Base-by-base conservation (phyloP, 768 basidiomycete species). In the Rhodosporidiobolus odoratus region DNA sequence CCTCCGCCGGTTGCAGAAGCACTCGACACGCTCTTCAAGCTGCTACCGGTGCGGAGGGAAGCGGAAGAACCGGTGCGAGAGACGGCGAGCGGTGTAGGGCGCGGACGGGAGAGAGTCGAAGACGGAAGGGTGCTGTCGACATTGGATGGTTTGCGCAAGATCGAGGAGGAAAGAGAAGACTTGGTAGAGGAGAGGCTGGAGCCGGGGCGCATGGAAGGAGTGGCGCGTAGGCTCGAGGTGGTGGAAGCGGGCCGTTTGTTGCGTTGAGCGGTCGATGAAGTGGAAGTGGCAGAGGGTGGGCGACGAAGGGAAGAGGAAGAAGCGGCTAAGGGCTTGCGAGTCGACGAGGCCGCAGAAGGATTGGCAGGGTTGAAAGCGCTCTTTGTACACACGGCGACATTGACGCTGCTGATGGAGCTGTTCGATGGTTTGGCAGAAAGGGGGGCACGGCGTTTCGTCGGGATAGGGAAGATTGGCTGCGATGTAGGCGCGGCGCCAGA, bases 51-150 rank as follows among this genome's bases (percentile, higher is more conserved):
- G 45, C 56, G 45, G 34, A 65, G 37, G 25, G 64, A 45, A 27
- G 56, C 32, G 43, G 64, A 47, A 19, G 62, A 63, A 32, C 37
- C 21, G 4, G 62, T 50, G 52, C 62, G 62, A 13, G 64, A 65
- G 54, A 65, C 35, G 9, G n/a, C 0, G 56, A 56, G 56, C 1
- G 64, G 64, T 8, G 34, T 8, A 0, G 48, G 54, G 25, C 30
- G 53, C 17, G 54, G 41, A 27, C 56, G 64, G 25, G 54, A 17
- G 27, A 16, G 35, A 19, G 19, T 23, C 16, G 37, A 23, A 25
- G 56, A 5, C 21, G n/a, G 57, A 32, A 32, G 25, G 35, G 13
- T 9, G 62, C 12, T 43, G 41, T 27, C 23, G 30, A 43, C 0
- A 1, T 27, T 34, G 21, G 25, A 4, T 8, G 61, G 34, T 17